Evolutionary conservation across 768 basidiomycete genomes (phyloP), one percentile per base, ranked within the genome.

Genomic region (Coprinellus micaceus): DNA sequence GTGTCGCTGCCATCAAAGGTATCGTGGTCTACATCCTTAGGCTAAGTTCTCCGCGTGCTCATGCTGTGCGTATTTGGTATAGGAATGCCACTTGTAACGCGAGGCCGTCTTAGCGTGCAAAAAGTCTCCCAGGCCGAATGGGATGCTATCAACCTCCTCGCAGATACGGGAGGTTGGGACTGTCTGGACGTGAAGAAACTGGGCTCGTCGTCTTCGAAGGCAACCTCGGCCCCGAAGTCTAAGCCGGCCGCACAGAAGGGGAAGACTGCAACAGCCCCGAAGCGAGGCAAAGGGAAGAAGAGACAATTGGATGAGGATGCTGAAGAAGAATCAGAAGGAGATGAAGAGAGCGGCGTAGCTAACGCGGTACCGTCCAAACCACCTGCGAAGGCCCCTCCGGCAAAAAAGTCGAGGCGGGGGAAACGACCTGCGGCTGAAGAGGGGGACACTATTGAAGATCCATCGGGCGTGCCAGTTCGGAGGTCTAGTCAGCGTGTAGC

Each of bases 51-150:
- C 13, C 7, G 33, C 33, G 13, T 6, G 33, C 33, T 33, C 7
- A 33, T 6, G 6, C 13, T 13, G 6, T 33, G 6, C 33, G 40
- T 40, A 36, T 45, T 55, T 45, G 19, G 40, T 44, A 15, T 48
- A 87, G 88, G 65, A 9, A 95, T 94, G 91, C 80, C 86, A 49
- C 74, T 98, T 21, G 79, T 96, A 13, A 87, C 78, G 12, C 80
- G 89, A 17, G 92, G 94, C 3, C 75, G 94, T 52, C 77, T 97
- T 41, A 95, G 92, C 65, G 93, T 98, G 1, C 94, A 98, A 69
- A 80, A 84, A 4, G 92, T 94, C 0, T 73, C 78, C 22, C 73
- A 80, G 56, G 74, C 68, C 9, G 85, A 91, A 3, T 96, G 86
- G 81, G 72, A 78, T 26, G 78, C 81, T 1, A 78, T 94, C 10